Conservation (phyloP, 179 eudicot genomes). For the Beta corolliflora region DNA sequence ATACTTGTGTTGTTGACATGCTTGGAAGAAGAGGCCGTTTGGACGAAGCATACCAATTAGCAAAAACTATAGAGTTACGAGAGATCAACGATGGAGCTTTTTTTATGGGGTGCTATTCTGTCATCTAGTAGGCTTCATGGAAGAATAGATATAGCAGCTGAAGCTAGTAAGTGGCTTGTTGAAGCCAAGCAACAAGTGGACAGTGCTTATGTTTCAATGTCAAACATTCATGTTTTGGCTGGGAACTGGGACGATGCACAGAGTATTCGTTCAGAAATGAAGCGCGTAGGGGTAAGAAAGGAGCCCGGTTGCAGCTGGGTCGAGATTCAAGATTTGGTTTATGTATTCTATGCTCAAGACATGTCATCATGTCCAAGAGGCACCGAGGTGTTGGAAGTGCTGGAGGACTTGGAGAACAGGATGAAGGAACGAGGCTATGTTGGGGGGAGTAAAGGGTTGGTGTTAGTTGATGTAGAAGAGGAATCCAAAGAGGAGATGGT, state of each 20-base stretch:
- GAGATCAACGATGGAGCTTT: conserved; percentile 43
- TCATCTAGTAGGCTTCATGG: conserved; percentile 59
- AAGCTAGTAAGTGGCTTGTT: conserved; percentile 61
- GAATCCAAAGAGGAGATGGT: conserved; percentile 61
- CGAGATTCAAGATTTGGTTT: conserved; percentile 54
- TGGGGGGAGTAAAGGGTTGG: conserved; percentile 51
- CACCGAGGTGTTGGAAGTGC: conserved; percentile 43
- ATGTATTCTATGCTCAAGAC: conserved; percentile 61
- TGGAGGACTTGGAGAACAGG: conserved; percentile 54
- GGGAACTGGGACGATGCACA: conserved; percentile 57
- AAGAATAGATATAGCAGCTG: conserved; percentile 53
- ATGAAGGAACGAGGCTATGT: conserved; percentile 64
- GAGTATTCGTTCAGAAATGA: conserved; percentile 56
- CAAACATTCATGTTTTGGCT: conserved; percentile 48
- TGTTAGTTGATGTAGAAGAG: conserved; percentile 62
- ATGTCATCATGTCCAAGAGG: conserved; percentile 47
- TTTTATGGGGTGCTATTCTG: conserved; percentile 62
- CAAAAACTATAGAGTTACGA: conserved; percentile 44
- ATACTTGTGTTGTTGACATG: conserved; percentile 65
- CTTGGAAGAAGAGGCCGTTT: conserved; percentile 60
- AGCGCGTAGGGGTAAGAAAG: conserved; percentile 47
- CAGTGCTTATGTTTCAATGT: conserved; percentile 59
- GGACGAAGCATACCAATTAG: conserved; percentile 58
- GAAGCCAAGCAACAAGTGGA: conserved; percentile 60
- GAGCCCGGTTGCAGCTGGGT: conserved; percentile 70